Evolutionary conservation across 2,329 filamentous ascomycete species (phyloP).

Genomic region (Gaeumannomyces tritici): DNA sequence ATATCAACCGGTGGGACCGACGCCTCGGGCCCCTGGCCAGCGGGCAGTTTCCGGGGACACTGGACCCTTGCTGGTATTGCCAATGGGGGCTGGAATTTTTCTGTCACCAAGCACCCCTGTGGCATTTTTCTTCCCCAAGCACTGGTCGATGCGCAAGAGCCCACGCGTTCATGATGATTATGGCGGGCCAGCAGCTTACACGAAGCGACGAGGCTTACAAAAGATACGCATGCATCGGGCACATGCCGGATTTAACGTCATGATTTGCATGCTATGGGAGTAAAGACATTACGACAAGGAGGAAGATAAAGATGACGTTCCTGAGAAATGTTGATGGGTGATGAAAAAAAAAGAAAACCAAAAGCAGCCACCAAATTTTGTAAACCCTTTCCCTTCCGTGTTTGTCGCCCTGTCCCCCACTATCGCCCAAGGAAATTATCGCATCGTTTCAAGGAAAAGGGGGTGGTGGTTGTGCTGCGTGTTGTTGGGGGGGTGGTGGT

Average conservation of each 20-base stretch:
- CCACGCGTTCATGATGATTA: too few relatives aligned
- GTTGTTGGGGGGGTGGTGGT: neutral
- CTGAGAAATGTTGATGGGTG: neutral
- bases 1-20: too few relatives aligned
- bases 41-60: too few relatives aligned
- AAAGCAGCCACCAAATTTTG: neutral
- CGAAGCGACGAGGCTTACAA: neutral
- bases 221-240: neutral
- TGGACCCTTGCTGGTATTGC: too few relatives aligned
- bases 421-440: neutral
- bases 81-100: too few relatives aligned
- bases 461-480: neutral
- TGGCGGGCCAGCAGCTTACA: too few relatives aligned
- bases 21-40: too few relatives aligned
- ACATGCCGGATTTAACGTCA: neutral
- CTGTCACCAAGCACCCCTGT: too few relatives aligned
- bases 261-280: neutral
- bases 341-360: neutral
- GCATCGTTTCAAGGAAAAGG: neutral
- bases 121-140: too few relatives aligned
- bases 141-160: too few relatives aligned
- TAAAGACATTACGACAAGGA: slow-evolving; percentile 3
- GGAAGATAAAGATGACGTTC: slow-evolving; percentile 7
- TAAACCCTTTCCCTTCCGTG: neutral
- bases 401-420: neutral